Conservation (phyloP, 2,329 filamentous ascomycete genomes). For the Nannizziopsis arthrosporioides region DNA sequence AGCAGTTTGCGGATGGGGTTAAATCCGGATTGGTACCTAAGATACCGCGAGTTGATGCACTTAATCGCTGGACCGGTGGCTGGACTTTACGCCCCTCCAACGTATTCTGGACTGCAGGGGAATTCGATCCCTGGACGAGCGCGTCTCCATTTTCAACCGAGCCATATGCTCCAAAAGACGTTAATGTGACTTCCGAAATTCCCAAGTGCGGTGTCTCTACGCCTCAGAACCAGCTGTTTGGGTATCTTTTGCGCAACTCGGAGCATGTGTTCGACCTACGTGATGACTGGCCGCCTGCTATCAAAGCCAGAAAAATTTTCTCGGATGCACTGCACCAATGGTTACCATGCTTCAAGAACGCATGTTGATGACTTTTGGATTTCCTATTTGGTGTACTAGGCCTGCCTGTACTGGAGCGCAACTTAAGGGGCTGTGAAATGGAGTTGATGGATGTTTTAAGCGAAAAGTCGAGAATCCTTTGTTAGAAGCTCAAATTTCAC, state of each 20-base stretch:
- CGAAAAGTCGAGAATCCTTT: no score
- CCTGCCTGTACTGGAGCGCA: no score
- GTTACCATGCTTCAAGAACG: slow-evolving; percentile 33
- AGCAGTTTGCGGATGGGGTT: slow-evolving; percentile 37
- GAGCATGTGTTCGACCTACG: slow-evolving; percentile 41
- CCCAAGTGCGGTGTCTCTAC: slow-evolving; percentile 35
- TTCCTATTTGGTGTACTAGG: no score
- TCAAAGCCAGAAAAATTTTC: slow-evolving; percentile 29
- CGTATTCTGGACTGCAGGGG: slow-evolving; percentile 39
- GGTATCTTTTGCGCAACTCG: slow-evolving; percentile 35
- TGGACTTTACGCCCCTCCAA: slow-evolving; percentile 43
- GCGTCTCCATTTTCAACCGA: slow-evolving; percentile 35
- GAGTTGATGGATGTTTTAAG: no score
- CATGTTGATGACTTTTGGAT: no score
- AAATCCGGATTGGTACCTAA: slow-evolving; percentile 31
- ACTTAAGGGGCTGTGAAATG: no score
- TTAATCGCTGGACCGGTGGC: slow-evolving; percentile 38
- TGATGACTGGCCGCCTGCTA: slow-evolving; percentile 22
- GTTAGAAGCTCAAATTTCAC: no score
- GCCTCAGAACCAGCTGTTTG: slow-evolving; percentile 33
- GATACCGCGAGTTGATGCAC: slow-evolving; percentile 28
- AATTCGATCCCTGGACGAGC: slow-evolving; percentile 44
- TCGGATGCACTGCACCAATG: slow-evolving; percentile 34
- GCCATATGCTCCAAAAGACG: slow-evolving; percentile 28
- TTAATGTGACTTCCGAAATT: slow-evolving; percentile 29